Conservation (phyloP, 805 yeast genomes). For the Myxozyma neglecta region DNA sequence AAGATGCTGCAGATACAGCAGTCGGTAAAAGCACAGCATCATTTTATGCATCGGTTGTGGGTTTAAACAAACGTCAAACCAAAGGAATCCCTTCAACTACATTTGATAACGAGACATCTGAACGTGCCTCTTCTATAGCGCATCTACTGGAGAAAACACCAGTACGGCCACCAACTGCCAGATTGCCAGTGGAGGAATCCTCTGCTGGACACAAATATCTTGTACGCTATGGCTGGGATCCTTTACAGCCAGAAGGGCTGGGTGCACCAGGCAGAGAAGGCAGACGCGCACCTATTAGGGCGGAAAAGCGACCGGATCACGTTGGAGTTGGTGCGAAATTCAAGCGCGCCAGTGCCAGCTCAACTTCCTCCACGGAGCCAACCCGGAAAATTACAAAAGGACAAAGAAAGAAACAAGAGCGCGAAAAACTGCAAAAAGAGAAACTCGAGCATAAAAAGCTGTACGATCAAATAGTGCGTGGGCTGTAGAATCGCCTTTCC, state of each 20-base stretch:
- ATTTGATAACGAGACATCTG: not conserved
- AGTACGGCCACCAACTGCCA: constrained; percentile 18
- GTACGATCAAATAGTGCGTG: constrained; percentile 13
- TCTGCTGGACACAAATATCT: constrained; percentile 23
- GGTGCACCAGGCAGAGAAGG: constrained; percentile 28
- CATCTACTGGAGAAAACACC: constrained; percentile 17
- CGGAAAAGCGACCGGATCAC: constrained; percentile 12
- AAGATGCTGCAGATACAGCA: not conserved
- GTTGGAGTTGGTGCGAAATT: constrained; percentile 23
- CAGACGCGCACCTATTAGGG: constrained; percentile 20
- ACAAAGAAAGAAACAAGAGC: not conserved
- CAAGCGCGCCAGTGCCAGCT: not conserved
- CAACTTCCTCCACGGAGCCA: not conserved
- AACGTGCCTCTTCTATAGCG: constrained; percentile 13
- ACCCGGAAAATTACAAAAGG: not conserved
- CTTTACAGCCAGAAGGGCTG: constrained; percentile 24
- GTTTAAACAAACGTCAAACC: constrained; percentile 1
- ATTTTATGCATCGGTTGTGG: constrained; percentile 22
- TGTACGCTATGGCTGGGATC: constrained; percentile 29
- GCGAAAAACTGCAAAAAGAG: constrained; percentile 5
- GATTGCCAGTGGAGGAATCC: constrained; percentile 19
- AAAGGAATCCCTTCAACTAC: not conserved
- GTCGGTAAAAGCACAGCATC: constrained; percentile 1
- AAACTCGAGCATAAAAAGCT: constrained; percentile 11
- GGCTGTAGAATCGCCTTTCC: not conserved